Evolutionary conservation across 2,329 filamentous ascomycete species (phyloP).

Genomic region (Phialophora chinensis): DNA sequence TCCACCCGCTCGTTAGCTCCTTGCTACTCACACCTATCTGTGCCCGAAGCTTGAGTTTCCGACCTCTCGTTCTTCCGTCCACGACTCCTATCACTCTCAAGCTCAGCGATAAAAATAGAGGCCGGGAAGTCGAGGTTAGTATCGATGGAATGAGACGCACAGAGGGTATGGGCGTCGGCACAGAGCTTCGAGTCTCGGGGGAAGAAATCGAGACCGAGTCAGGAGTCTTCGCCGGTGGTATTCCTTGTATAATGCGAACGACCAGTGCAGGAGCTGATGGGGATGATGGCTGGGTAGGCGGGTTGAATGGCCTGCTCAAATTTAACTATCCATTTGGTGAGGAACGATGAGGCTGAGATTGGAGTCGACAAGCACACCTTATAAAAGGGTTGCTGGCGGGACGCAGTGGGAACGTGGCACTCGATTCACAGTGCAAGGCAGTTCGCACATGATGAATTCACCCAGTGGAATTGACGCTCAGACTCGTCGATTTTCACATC

Average conservation of each 20-base stretch:
- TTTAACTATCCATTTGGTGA: conserved; percentile 97
- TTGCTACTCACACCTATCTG: conserved; percentile 93
- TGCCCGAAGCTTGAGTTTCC: conserved; percentile 87
- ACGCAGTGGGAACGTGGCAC: neutral
- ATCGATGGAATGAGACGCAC: conserved; percentile 74
- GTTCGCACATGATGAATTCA: neutral
- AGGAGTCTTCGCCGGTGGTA: conserved; percentile 72
- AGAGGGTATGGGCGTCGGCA: conserved; percentile 71
- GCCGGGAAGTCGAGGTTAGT: conserved; percentile 76
- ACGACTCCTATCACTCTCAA: conserved; percentile 83
- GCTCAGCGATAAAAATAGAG: conserved; percentile 79
- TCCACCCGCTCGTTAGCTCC: conserved; percentile 88
- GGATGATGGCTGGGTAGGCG: conserved; percentile 96
- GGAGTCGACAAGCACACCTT: neutral
- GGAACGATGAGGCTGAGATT: conserved; percentile 42
- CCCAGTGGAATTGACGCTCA: neutral
- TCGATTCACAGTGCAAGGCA: neutral
- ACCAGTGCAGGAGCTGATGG: conserved; percentile 55
- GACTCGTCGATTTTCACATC: neutral
- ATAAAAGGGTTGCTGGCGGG: neutral
- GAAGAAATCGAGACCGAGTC: conserved; percentile 67
- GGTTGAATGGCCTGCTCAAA: conserved; percentile 89
- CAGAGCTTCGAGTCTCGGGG: conserved; percentile 87
- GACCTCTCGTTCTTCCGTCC: conserved; percentile 85
- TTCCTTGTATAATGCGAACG: conserved; percentile 85